Conservation (phyloP, 73 alveolate genomes). For the Uronychia setigera region DNA sequence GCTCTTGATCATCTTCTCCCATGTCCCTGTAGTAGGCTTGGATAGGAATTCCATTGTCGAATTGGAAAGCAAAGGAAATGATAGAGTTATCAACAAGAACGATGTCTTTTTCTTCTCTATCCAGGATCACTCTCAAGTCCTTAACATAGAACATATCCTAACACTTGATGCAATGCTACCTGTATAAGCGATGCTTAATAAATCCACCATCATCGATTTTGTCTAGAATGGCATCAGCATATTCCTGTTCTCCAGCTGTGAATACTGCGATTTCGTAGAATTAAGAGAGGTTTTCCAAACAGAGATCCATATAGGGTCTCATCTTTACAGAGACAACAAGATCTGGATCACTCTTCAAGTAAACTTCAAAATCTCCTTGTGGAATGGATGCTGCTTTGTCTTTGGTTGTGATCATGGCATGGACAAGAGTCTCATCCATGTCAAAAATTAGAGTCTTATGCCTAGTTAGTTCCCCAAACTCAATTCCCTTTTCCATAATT, state of each 20-base stretch:
- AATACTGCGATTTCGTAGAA: conserved; percentile 85
- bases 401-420: conserved; percentile 37
- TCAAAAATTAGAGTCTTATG: conserved; percentile 87
- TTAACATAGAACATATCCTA: conserved; percentile 78
- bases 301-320: conserved; percentile 78
- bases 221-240: conserved; percentile 90
- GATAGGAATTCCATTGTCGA: conserved; percentile 68
- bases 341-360: conserved; percentile 17
- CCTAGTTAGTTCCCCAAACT: conserved; percentile 62
- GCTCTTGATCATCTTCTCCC: conserved; percentile 50
- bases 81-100: conserved; percentile 57
- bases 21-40: conserved; percentile 51
- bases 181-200: conserved; percentile 82
- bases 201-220: conserved; percentile 73
- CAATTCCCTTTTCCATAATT: conserved; percentile 12
- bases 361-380: conserved; percentile 15
- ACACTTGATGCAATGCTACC: conserved; percentile 88
- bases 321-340: conserved; percentile 32
- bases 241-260: conserved; percentile 91
- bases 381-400: conserved; percentile 15
- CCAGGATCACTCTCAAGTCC: conserved; percentile 82
- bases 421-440: conserved; percentile 91
- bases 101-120: conserved; percentile 43
- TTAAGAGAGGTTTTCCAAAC: conserved; percentile 75
- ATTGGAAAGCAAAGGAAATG: conserved; percentile 49